Base-by-base conservation (phyloP, 129 eudicot species). In the Flaveria bidentis region DNA sequence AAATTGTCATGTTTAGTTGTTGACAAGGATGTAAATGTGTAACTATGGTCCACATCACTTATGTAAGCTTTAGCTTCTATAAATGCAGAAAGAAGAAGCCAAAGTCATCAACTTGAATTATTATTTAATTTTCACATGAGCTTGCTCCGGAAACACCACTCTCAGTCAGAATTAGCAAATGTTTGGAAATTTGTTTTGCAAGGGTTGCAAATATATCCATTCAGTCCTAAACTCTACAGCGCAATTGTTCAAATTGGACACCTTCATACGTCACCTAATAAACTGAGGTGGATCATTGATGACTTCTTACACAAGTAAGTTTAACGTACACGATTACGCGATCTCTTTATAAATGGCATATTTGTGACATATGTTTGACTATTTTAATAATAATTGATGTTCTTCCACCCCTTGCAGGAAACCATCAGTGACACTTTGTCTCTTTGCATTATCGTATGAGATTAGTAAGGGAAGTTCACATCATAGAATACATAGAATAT, bases 181-280 rank as follows among this genome's bases (percentile, higher is more conserved):
- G 77, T 91, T 18, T 89, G 97, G 93, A 89, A 81, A 13, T 73
- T 69, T 72, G 79, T 94, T 75, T 66, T 82, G 56, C 87, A 85
- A 81, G 98, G 97, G 55, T 73, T 94, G 83, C 88, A 87, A 56
- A 75, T 94, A 20, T 91, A 94, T 75, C 96, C 98, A 33, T 76
- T 49, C 71, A 89, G 86, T 70, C 86, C 93, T 2, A 75, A 84
- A 67, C 86, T 94, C 23, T 82, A 87, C 67, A 64, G 39, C 45
- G 79, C 86, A 73, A 61, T 94, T 45, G 71, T 91, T 79, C 87
- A 87, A 76, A 64, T 89, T 56, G 80, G 90, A 76, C 73, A 83
- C 76, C 88, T 87, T 47, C 82, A 91, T 78, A 81, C 90, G 68
- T 82, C 92, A 23, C 92, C 92, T 28, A 91, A 82, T 86, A 94